These are phyloP conservation scores for Incumbomyces lentus DNA, from an alignment of 2,329 filamentous ascomycete genomes.

Conservation along the genomic window DNA sequence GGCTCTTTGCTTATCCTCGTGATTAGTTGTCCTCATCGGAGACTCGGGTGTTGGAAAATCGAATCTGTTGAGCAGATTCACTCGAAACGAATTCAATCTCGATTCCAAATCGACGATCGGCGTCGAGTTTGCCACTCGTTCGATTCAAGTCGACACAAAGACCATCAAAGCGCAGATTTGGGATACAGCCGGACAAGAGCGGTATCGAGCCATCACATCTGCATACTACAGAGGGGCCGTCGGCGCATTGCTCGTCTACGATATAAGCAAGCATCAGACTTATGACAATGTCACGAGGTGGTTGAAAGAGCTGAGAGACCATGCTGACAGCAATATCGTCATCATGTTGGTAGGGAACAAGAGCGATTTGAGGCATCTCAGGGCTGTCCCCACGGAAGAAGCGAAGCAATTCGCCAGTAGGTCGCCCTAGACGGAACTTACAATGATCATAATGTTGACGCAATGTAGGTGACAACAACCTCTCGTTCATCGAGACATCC, in stretches of 20 bases:
- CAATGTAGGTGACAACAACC: constrained; percentile 79
- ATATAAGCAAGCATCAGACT: constrained; percentile 99
- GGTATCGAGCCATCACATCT: constrained; percentile 97
- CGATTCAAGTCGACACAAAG: constrained; percentile 97
- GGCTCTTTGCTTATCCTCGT: constrained; percentile 2
- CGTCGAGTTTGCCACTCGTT: constrained; percentile 96
- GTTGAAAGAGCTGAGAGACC: constrained; percentile 96
- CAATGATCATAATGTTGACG: constrained; percentile 14
- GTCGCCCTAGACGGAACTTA: constrained; percentile 24
- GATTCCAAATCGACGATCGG: constrained; percentile 99
- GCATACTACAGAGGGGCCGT: constrained; percentile 98
- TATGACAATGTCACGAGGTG: constrained; percentile 98
- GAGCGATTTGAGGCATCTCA: constrained; percentile 97
- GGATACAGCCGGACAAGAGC: constrained; percentile 98
- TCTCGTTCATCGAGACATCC: constrained; percentile 98
- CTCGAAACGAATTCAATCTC: constrained; percentile 99
- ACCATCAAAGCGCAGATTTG: constrained; percentile 99
- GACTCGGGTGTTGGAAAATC: constrained; percentile 99
- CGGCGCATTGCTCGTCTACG: constrained; percentile 93
- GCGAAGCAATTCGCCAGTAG: constrained; percentile 94
- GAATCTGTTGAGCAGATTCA: constrained; percentile 98
- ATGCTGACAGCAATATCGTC: constrained; percentile 97
- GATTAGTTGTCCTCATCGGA: constrained; percentile 88
- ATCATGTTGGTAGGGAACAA: constrained; percentile 99
- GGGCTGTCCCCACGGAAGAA: constrained; percentile 94